Conservation (phyloP, 805 yeast genomes). For the Yamadazyma nakazawae region DNA sequence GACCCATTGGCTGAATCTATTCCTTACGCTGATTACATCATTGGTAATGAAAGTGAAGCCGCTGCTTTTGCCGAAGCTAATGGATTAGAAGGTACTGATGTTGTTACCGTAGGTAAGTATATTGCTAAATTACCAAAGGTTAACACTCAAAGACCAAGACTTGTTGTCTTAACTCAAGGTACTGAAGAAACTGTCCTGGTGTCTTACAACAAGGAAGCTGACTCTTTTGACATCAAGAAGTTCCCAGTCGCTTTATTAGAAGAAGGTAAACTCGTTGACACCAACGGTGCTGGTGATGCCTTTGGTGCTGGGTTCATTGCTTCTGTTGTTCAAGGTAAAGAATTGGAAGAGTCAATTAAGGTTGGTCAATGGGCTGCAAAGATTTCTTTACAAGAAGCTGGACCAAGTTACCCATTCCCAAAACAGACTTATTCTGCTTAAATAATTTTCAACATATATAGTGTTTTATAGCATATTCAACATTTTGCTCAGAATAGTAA, state of each 20-base stretch:
- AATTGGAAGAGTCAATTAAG: conserved; percentile 59
- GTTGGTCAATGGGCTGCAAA: conserved; percentile 97
- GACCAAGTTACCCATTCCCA: conserved; percentile 90
- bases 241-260: conserved; percentile 74
- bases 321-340: conserved; percentile 73
- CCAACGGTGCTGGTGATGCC: conserved; percentile 99
- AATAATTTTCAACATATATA: conserved; percentile 21
- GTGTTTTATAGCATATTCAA: conserved; percentile 10
- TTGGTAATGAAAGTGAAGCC: conserved; percentile 97
- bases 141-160: conserved; percentile 66
- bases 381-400: conserved; percentile 85
- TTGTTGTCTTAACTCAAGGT: conserved; percentile 94
- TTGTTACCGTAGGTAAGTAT: conserved; percentile 74
- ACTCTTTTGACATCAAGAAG: conserved; percentile 45
- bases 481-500: conserved; percentile 1
- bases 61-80: conserved; percentile 90
- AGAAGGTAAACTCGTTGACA: conserved; percentile 69
- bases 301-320: conserved; percentile 96
- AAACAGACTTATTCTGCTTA: conserved; percentile 48
- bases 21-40: conserved; percentile 85
- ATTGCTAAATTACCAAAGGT: conserved; percentile 78
- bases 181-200: conserved; percentile 85
- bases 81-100: conserved; percentile 55
- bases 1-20: conserved; percentile 75
- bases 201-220: conserved; percentile 47